These are phyloP conservation scores for Chiua virens DNA, from an alignment of 768 basidiomycete genomes.

Conservation along the genomic window DNA sequence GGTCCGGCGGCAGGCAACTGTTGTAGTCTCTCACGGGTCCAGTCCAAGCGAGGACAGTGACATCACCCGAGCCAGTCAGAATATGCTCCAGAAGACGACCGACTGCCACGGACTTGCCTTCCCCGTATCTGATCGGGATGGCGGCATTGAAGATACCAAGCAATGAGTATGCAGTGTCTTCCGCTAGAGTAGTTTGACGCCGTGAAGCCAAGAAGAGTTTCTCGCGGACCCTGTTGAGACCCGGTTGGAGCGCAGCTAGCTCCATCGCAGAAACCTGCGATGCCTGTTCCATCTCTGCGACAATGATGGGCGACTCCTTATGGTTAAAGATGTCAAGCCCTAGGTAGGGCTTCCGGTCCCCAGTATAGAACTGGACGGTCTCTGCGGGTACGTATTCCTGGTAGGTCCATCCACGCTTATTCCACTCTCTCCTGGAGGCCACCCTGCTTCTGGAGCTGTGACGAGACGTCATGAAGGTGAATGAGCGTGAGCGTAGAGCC, in stretches of 20 bases:
- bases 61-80: too few relatives aligned
- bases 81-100: too few relatives aligned
- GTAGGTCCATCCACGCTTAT: neutral
- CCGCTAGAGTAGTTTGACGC: conserved; percentile 4
- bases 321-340: conserved; percentile 1
- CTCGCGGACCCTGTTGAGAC: conserved; percentile 11
- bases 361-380: conserved; percentile 11
- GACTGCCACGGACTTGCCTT: too few relatives aligned
- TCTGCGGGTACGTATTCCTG: neutral
- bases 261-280: neutral
- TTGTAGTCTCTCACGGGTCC: too few relatives aligned
- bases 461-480: conserved; percentile 5
- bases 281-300: conserved; percentile 9
- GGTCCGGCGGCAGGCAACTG: too few relatives aligned
- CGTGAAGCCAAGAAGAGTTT: conserved; percentile 11
- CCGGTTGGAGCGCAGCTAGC: neutral
- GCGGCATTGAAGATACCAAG: too few relatives aligned
- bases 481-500: conserved; percentile 5
- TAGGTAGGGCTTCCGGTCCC: conserved; percentile 2
- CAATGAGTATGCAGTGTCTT: conserved; percentile 1
- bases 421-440: conserved; percentile 11
- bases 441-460: neutral
- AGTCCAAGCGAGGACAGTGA: too few relatives aligned
- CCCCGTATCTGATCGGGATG: too few relatives aligned
- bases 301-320: conserved; percentile 4